Evolutionary conservation across 2,329 filamentous ascomycete genomes (phyloP), one percentile per base, ranked within the genome.

Genomic region (Sporothrix luriei): DNA sequence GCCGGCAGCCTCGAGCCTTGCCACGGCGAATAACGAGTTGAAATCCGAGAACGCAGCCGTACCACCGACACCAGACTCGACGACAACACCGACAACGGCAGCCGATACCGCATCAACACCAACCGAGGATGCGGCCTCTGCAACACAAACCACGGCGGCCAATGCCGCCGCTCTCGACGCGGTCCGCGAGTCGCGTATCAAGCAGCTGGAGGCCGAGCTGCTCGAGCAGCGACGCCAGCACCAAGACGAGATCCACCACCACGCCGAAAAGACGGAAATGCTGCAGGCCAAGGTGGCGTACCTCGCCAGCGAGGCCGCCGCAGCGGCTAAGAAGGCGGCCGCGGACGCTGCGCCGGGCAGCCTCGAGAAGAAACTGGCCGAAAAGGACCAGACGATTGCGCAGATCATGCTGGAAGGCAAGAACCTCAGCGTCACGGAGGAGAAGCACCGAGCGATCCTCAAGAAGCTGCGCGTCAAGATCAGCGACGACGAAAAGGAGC

Each of bases 361-460:
- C 69, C 70, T 84, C 1, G 91, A 97, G 73, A 92, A 90, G 78
- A 93, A 91, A 76, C 78, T 98, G 16, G 91, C 92, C 0, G 93
- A 97, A 75, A 97, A 93, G 76, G 94, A 98, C 75, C 90, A 94
- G 75, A 92, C 92, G 77, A 96, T 98, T 75, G 92, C 94, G 2
- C 82, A 94, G 61, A 82, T 99, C 14, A 91, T 99, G 84, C 90
- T 97, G 74, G 95, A 99, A 81, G 95, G 96, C 0, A 91, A 95
- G 75, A 93, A 91, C 74, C 84, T 98, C 10, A 94, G 93, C 1
- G 91, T 90, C 74, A 91, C 87, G 0, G 95, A 99, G 78, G 87
- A 97, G 78, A 93, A 93, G 76, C 90, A 96, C 73, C 85, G 94
- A 71, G 87, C 87, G 6, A 89, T 90, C 4, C 91, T 98, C 75